phyloP scores from a whole-genome alignment of 176 grass and related monocot species.

The Cymbopogon citratus region DNA sequence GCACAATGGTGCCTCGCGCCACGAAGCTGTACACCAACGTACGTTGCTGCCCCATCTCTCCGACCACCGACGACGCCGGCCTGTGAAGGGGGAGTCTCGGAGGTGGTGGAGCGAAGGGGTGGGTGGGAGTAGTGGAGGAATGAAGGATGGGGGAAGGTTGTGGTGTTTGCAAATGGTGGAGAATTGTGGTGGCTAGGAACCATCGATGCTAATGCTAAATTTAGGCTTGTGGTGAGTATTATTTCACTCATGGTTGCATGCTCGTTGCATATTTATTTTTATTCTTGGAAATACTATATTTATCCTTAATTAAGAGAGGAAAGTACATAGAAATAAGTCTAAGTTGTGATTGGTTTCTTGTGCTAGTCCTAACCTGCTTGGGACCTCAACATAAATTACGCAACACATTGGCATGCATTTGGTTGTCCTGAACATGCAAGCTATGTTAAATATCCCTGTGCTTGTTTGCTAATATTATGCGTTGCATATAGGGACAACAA shows the following conservation, averaged over 20 bases:
- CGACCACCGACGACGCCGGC: neutral
- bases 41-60: conserved; percentile 48
- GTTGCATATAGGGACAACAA: too few relatives aligned
- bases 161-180: neutral
- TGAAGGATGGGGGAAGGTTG: neutral
- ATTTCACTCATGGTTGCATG: conserved; percentile 6
- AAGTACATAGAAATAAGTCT: too few relatives aligned
- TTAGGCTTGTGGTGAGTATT: neutral
- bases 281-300: neutral
- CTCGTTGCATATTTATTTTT: neutral
- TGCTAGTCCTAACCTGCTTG: neutral
- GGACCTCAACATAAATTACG: too few relatives aligned
- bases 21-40: conserved; percentile 67
- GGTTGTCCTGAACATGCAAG: too few relatives aligned
- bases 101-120: conserved; percentile 9
- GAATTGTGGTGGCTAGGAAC: neutral
- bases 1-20: conserved; percentile 46
- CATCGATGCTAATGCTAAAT: neutral
- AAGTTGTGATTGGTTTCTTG: neutral
- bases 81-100: neutral
- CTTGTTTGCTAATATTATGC: too few relatives aligned
- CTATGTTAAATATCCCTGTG: too few relatives aligned
- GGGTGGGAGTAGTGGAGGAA: neutral
- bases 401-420: too few relatives aligned
- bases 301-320: too few relatives aligned